Percentiles rank a stretch among this genome's conserved stretches.
phyloP scores from a whole-genome alignment of 306 rosid species.

The Sicyos baderoa region DNA sequence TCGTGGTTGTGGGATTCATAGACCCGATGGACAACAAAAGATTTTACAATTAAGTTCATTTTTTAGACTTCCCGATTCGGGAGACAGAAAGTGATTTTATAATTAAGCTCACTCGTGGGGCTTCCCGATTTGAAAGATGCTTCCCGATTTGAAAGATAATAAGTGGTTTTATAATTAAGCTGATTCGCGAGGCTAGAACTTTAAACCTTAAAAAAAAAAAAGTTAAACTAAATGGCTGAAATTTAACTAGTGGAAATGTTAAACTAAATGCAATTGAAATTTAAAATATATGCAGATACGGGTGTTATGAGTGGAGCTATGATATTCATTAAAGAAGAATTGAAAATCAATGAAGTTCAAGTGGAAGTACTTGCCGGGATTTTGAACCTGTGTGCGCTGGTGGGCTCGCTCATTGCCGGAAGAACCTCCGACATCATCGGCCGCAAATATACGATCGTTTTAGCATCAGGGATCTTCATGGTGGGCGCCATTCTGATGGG shows the following conservation, averaged over 20 bases:
- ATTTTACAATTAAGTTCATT: too few relatives aligned
- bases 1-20: too few relatives aligned
- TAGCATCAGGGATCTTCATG: slow-evolving; percentile 51
- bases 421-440: slow-evolving; percentile 71
- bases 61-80: too few relatives aligned
- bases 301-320: slow-evolving; percentile 97
- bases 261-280: not conserved
- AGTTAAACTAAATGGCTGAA: too few relatives aligned
- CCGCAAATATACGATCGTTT: slow-evolving; percentile 62
- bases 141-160: too few relatives aligned
- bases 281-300: slow-evolving; percentile 35
- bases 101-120: too few relatives aligned
- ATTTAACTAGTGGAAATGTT: not conserved
- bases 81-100: too few relatives aligned
- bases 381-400: slow-evolving; percentile 55
- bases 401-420: slow-evolving; percentile 57
- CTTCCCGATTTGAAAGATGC: too few relatives aligned
- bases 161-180: too few relatives aligned
- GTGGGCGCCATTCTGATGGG: slow-evolving; percentile 76
- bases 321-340: slow-evolving; percentile 73
- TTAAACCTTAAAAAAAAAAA: too few relatives aligned
- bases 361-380: slow-evolving; percentile 75
- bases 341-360: slow-evolving; percentile 52
- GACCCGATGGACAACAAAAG: too few relatives aligned
- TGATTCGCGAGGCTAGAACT: too few relatives aligned